Conservation (phyloP, 768 basidiomycete genomes). For the Epithele typhae region DNA sequence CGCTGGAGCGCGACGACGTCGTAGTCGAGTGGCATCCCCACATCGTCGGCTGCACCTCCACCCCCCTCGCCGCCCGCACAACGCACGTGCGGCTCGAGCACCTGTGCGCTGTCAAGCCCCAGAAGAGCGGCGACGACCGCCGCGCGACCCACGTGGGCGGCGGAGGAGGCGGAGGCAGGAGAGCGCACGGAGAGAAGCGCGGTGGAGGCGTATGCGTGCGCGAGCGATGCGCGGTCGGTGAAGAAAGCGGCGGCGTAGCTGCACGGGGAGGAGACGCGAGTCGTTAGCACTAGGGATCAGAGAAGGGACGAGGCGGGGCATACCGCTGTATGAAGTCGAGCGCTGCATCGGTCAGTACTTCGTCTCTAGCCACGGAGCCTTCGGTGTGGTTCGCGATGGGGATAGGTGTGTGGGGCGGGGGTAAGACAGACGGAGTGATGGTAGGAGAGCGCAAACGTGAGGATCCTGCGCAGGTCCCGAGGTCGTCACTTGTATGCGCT, state of each 20-base stretch:
- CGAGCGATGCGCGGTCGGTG: conserved; percentile 17
- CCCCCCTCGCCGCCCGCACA: conserved; percentile 4
- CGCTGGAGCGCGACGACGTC: conserved; percentile 13
- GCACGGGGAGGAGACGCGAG: background rate
- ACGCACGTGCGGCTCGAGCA: too few species aligned
- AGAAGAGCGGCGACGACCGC: conserved; percentile 18
- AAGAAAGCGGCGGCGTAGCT: conserved; percentile 19
- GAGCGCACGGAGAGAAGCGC: conserved; percentile 1
- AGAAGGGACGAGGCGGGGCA: background rate
- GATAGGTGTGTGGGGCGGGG: too few species aligned
- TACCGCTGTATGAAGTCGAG: conserved; percentile 10
- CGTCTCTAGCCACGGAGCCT: too few species aligned
- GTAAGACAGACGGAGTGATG: too few species aligned
- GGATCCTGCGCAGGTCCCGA: too few species aligned
- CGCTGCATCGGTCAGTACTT: conserved; percentile 1
- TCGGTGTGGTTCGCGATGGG: too few species aligned
- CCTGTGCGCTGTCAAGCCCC: too few species aligned
- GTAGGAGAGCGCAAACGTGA: too few species aligned
- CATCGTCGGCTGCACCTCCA: conserved; percentile 2
- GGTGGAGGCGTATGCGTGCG: conserved; percentile 19
- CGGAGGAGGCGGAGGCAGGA: background rate
- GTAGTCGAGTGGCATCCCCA: conserved; percentile 7
- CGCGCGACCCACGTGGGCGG: conserved; percentile 9
- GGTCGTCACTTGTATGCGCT: too few species aligned
- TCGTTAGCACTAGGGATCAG: background rate